phyloP scores from a whole-genome alignment of 2,329 filamentous ascomycete species.

The Exophiala lecanii-corni region DNA sequence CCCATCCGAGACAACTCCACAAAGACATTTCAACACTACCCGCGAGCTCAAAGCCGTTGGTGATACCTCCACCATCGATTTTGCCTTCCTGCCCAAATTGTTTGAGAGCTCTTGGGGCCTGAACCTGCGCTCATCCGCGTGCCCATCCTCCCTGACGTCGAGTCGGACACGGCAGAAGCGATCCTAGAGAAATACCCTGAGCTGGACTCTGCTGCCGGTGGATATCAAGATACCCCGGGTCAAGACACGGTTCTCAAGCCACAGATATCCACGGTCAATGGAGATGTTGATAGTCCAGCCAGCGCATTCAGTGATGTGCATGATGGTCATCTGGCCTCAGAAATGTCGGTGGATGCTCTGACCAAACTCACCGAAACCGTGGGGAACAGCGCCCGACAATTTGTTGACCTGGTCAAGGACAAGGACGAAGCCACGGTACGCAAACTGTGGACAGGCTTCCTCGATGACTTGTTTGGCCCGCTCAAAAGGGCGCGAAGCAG shows the following conservation, averaged over 20 bases:
- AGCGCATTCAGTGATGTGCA: slow-evolving; percentile 55
- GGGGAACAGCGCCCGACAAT: slow-evolving; percentile 35
- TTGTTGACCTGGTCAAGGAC: slow-evolving; percentile 35
- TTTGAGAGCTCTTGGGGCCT: slow-evolving; percentile 34
- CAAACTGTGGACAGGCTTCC: slow-evolving; percentile 44
- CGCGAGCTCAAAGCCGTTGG: slow-evolving; percentile 52
- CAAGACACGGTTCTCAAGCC: slow-evolving; percentile 48
- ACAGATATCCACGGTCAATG: slow-evolving; percentile 47
- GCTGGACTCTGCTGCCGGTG: slow-evolving; percentile 26
- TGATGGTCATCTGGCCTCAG: slow-evolving; percentile 51
- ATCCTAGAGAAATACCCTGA: slow-evolving; percentile 23
- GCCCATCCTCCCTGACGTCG: slow-evolving; percentile 46
- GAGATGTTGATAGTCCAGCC: slow-evolving; percentile 35
- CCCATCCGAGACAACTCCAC: slow-evolving; percentile 27
- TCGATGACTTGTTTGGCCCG: slow-evolving; percentile 47
- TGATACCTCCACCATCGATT: slow-evolving; percentile 60
- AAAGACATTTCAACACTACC: slow-evolving; percentile 59
- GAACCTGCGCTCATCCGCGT: slow-evolving; percentile 40
- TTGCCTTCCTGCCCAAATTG: slow-evolving; percentile 54
- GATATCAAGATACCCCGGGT: slow-evolving; percentile 25
- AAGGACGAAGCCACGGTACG: slow-evolving; percentile 38
- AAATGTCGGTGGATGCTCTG: slow-evolving; percentile 49
- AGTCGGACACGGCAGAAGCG: slow-evolving; percentile 30
- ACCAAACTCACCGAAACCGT: slow-evolving; percentile 49
- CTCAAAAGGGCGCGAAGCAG: slow-evolving; percentile 29